phyloP scores from a whole-genome alignment of 257 asterid species.

The Linaria vulgaris region DNA sequence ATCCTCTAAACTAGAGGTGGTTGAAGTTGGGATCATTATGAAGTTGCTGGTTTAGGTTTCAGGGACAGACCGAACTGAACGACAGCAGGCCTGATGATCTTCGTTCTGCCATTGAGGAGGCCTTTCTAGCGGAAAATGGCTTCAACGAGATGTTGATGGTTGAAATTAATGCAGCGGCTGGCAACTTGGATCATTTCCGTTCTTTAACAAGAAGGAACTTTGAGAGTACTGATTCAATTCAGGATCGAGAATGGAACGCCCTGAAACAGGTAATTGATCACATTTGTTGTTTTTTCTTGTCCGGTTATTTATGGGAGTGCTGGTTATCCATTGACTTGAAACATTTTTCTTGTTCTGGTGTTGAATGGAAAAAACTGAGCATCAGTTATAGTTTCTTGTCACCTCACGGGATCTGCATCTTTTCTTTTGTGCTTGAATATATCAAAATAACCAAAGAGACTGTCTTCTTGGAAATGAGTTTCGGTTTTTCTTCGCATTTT shows the following conservation, averaged over 20 bases:
- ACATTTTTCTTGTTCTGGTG: constrained; percentile 20
- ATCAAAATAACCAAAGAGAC: constrained; percentile 11
- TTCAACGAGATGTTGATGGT: constrained; percentile 89
- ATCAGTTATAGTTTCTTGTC: constrained; percentile 12
- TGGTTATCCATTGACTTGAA: constrained; percentile 4
- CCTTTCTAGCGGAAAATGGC: constrained; percentile 86
- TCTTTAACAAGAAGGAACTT: constrained; percentile 68
- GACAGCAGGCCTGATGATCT: constrained; percentile 76
- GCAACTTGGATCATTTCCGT: constrained; percentile 65
- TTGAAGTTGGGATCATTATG: constrained; percentile 26
- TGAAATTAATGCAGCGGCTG: constrained; percentile 90
- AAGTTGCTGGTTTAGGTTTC: constrained; percentile 66
- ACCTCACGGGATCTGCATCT: not conserved
- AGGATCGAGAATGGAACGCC: constrained; percentile 54
- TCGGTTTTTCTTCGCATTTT: constrained; percentile 14
- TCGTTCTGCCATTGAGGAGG: constrained; percentile 95
- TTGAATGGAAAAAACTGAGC: constrained; percentile 16
- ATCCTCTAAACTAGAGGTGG: constrained; percentile 17
- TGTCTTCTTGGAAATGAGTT: constrained; percentile 17
- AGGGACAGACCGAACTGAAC: constrained; percentile 84
- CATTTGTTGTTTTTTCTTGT: constrained; percentile 11
- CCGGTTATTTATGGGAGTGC: not conserved
- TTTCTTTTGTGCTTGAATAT: constrained; percentile 12
- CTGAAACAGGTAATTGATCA: constrained; percentile 46
- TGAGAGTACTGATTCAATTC: constrained; percentile 62